Conservation (phyloP, 768 basidiomycete genomes). For the Pleurotus ostreatus region DNA sequence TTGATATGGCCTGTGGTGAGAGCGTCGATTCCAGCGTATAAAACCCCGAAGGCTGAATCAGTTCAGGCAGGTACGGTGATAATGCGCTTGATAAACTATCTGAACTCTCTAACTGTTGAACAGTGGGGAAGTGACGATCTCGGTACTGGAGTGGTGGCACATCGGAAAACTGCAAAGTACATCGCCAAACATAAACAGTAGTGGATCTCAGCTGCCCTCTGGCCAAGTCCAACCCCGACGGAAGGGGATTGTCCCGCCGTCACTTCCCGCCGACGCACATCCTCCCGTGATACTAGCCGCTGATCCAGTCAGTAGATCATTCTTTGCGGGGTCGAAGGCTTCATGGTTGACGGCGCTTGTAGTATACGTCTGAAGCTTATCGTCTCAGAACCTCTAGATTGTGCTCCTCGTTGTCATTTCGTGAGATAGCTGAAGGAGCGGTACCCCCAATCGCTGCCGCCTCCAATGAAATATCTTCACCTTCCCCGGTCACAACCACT, state of each 20-base stretch:
- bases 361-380: slow-evolving; percentile 65
- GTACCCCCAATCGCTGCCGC: slow-evolving; percentile 30
- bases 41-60: too few relatives aligned
- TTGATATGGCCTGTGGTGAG: slow-evolving; percentile 55
- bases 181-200: slow-evolving; percentile 10
- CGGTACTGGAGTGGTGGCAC: slow-evolving; percentile 60
- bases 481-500: not conserved
- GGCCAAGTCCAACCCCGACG: slow-evolving; percentile 12
- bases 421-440: slow-evolving; percentile 54
- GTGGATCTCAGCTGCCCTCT: slow-evolving; percentile 15
- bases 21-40: too few relatives aligned
- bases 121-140: slow-evolving; percentile 64
- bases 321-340: not conserved
- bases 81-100: too few relatives aligned
- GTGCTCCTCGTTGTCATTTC: slow-evolving; percentile 59
- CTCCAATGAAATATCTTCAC: slow-evolving; percentile 8
- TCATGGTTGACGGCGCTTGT: slow-evolving; percentile 7
- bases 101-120: too few relatives aligned
- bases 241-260: slow-evolving; percentile 21
- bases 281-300: slow-evolving; percentile 35
- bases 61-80: too few relatives aligned
- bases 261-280: slow-evolving; percentile 29
- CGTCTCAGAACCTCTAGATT: slow-evolving; percentile 45
- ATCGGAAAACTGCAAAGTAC: slow-evolving; percentile 24
- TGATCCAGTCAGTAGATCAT: slow-evolving; percentile 43